Conservation (phyloP, 176 grass and related monocot genomes). For the Paspalum notatum region DNA sequence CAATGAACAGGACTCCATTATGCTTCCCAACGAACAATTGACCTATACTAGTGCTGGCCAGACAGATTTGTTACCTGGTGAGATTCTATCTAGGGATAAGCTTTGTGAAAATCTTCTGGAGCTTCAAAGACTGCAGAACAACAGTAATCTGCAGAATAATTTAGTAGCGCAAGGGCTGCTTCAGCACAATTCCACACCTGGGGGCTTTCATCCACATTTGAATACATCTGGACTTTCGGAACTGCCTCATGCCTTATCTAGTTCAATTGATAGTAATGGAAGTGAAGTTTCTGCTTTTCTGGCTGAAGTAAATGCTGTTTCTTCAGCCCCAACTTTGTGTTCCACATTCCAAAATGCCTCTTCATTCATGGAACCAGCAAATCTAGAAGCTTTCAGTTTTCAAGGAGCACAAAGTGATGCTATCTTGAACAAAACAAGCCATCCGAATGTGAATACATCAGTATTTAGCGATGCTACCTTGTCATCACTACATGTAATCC, state of each 20-base stretch:
- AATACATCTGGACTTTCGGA: slow-evolving; percentile 44
- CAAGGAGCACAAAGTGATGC: slow-evolving; percentile 33
- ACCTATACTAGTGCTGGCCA: slow-evolving; percentile 9
- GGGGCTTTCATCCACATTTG: slow-evolving; percentile 42
- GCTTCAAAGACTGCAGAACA: slow-evolving; percentile 48
- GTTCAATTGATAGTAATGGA: slow-evolving; percentile 62
- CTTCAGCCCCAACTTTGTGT: slow-evolving; percentile 44
- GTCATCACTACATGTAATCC: slow-evolving; percentile 48
- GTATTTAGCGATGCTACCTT: slow-evolving; percentile 44
- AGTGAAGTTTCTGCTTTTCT: slow-evolving; percentile 61
- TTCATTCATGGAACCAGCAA: slow-evolving; percentile 57
- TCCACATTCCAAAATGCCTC: slow-evolving; percentile 48
- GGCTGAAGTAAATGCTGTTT: slow-evolving; percentile 59
- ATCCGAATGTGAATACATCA: slow-evolving; percentile 36
- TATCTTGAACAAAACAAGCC: slow-evolving; percentile 42
- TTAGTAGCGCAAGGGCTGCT: slow-evolving; percentile 23
- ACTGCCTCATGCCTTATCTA: slow-evolving; percentile 48
- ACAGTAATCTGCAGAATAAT: slow-evolving; percentile 34
- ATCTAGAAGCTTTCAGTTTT: slow-evolving; percentile 52
- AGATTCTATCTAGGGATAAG: slow-evolving; percentile 38
- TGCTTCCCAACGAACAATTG: slow-evolving; percentile 37
- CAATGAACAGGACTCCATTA: slow-evolving; percentile 37
- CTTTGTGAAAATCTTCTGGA: slow-evolving; percentile 29
- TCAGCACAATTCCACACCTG: slow-evolving; percentile 39
- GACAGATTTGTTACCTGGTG: slow-evolving; percentile 29